phyloP scores from a whole-genome alignment of 1,284 basidiomycete species.

The Ceratobasidium theobromae region DNA sequence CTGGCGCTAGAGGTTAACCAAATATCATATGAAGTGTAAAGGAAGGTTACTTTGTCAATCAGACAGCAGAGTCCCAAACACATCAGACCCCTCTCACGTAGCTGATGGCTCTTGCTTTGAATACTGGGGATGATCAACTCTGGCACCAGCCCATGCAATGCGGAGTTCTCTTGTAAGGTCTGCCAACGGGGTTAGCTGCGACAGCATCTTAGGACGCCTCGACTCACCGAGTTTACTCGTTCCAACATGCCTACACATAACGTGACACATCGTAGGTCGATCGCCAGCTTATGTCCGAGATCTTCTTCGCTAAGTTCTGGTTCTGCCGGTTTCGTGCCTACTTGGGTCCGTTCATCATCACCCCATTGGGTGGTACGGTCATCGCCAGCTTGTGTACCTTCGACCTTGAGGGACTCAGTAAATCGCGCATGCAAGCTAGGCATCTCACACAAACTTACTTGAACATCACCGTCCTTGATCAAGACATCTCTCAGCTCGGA shows the following conservation, averaged over 20 bases:
- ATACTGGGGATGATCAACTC: conserved; percentile 92
- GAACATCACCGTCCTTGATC: conserved; percentile 50
- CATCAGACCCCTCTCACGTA: conserved; percentile 85
- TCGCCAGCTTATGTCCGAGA: conserved; percentile 60
- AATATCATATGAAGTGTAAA: conserved; percentile 75
- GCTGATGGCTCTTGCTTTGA: conserved; percentile 76
- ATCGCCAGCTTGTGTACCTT: conserved; percentile 7
- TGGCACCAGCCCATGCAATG: conserved; percentile 84
- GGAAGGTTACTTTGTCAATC: conserved; percentile 61
- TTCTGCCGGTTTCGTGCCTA: not conserved
- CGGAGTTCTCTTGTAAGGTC: conserved; percentile 93
- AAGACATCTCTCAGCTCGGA: conserved; percentile 77
- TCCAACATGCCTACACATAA: conserved; percentile 91
- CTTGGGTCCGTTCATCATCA: conserved; percentile 45
- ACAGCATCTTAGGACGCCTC: not conserved
- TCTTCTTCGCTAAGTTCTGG: conserved; percentile 49
- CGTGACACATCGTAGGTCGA: conserved; percentile 81
- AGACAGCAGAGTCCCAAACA: conserved; percentile 89
- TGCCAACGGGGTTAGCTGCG: conserved; percentile 41
- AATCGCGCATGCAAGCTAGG: not conserved
- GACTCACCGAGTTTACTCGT: conserved; percentile 79
- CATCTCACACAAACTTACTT: conserved; percentile 34
- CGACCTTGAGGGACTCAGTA: not conserved
- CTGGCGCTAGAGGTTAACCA: conserved; percentile 76
- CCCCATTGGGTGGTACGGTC: conserved; percentile 23